Base-by-base conservation (phyloP, 2,329 filamentous ascomycete species). In the Ceratocystis smalleyi region DNA sequence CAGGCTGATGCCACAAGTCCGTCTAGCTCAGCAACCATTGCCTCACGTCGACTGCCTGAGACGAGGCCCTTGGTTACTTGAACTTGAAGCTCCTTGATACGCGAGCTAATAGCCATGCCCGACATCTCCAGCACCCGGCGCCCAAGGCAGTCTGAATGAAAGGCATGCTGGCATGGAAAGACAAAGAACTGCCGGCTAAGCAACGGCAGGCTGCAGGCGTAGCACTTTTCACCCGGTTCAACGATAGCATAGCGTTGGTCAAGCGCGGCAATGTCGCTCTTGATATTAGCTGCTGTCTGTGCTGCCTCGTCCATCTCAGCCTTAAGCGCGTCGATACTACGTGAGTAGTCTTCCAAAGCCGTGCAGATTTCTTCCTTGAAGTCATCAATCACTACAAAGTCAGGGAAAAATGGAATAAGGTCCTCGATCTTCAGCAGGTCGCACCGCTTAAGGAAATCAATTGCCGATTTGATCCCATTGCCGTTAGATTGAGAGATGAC, bases 341-440 rank as follows among this genome's bases (percentile, higher is more conserved):
- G 87, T 59, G 85, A 88, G 76, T 99, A 99, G 68, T 95, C 89
- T 74, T 99, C 94, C 1, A 99, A 81, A 0, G 95, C 94, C 0
- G 84, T 80, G 75, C 94, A 99, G 45, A 99, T 97, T 73, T 99
- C 94, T 68, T 97, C 91, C 72, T 97, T 96, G 81, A 99, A 99
- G 74, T 97, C 94, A 72, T 99, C 94, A 67, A 99, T 97, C 62
- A 97, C 88, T 27, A 97, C 91, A 72, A 99, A 99, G 73, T 99
- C 94, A 0, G 94, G 94, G 76, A 99, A 99, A 78, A 99, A 96
- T 0, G 94, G 94, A 49, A 99, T 97, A 35, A 99, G 77, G 71
- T 99, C 94, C 75, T 99, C 94, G 68, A 99, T 99, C 68, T 88
- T 87, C 60, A 99, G 82, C 12, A 97, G 80, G 67, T 96, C 91